phyloP scores from a whole-genome alignment of 345 rosid species.

The Toxicodendron radicans region DNA sequence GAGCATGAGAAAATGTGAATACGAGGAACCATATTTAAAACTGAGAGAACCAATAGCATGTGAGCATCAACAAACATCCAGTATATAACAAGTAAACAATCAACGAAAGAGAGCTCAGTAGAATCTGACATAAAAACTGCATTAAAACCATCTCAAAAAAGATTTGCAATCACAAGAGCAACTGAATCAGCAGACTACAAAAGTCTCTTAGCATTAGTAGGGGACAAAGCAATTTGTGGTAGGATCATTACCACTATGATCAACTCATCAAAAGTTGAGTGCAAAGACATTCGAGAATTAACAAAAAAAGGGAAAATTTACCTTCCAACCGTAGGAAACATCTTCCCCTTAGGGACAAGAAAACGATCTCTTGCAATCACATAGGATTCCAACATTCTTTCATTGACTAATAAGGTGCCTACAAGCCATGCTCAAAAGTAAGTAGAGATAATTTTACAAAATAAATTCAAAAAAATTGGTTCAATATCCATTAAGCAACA shows the following conservation, averaged over 20 bases:
- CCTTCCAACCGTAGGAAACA: slow-evolving; percentile 98
- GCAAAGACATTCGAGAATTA: slow-evolving; percentile 4
- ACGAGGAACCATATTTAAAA: neutral
- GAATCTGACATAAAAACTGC: neutral
- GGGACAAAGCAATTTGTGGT: slow-evolving; percentile 3
- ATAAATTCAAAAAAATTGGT: neutral
- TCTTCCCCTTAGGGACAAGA: slow-evolving; percentile 80
- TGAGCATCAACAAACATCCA: neutral
- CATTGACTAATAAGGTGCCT: slow-evolving; percentile 95
- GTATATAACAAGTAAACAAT: neutral
- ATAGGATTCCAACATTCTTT: slow-evolving; percentile 96
- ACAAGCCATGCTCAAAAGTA: slow-evolving; percentile 23
- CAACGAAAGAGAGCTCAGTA: neutral
- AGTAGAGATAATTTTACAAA: neutral
- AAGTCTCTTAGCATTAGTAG: neutral
- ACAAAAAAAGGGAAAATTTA: slow-evolving; percentile 24
- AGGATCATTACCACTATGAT: slow-evolving; percentile 7
- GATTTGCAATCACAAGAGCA: neutral
- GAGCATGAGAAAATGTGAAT: neutral
- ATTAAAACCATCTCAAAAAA: neutral
- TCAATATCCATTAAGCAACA: slow-evolving; percentile 1
- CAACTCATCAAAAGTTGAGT: neutral
- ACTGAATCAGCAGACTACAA: neutral
- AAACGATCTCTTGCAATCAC: slow-evolving; percentile 98
- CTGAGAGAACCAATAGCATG: neutral